phyloP scores from a whole-genome alignment of 208 protist genomes.

The Endotrypanum monterogeii region DNA sequence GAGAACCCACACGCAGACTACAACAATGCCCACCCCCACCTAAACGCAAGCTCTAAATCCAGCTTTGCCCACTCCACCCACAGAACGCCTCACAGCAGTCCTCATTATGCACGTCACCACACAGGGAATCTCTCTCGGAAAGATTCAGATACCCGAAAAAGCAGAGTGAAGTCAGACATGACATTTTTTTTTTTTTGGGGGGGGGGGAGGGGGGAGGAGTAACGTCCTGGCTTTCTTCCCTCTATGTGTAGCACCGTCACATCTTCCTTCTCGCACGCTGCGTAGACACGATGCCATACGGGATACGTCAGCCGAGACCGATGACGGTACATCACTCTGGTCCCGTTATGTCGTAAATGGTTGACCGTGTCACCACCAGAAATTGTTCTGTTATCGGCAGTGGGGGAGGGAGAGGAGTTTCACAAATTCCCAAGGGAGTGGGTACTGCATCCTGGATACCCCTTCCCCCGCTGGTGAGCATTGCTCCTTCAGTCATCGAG shows the following conservation, averaged over 20 bases:
- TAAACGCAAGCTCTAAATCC: no score
- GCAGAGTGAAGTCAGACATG: no score
- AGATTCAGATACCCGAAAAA: no score
- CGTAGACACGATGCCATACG: neutral
- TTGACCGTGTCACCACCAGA: neutral
- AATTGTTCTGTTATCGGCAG: neutral
- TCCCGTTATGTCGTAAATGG: neutral
- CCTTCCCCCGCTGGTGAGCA: neutral
- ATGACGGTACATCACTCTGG: neutral
- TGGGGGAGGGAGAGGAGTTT: neutral
- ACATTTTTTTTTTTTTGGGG: no score
- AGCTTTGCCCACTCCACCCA: no score
- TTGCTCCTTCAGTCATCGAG: no score
- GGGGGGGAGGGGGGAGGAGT: no score
- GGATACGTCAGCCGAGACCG: neutral
- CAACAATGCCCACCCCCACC: no score
- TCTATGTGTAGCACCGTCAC: neutral
- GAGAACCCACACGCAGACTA: no score
- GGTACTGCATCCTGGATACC: neutral
- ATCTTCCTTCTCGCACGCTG: neutral
- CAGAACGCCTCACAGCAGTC: no score
- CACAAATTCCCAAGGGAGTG: neutral
- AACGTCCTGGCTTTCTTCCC: neutral
- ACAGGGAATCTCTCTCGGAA: no score
- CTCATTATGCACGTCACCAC: no score